phyloP scores from a whole-genome alignment of 768 basidiomycete genomes.

The Phanerodontia chrysosporium region DNA sequence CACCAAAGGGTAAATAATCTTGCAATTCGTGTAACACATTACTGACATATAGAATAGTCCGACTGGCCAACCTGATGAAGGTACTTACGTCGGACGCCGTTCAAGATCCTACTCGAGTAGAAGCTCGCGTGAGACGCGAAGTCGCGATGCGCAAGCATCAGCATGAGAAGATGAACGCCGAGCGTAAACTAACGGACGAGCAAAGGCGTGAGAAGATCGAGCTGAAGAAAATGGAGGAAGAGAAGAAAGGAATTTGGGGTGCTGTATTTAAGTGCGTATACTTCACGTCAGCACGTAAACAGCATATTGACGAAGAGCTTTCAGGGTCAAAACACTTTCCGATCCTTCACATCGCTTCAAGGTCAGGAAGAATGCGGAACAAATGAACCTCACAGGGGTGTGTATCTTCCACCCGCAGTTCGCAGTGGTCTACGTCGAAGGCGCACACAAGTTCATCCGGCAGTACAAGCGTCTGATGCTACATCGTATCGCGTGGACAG shows the following conservation, averaged over 20 bases:
- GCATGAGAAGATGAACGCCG: slow-evolving; percentile 92
- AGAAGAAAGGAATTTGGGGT: slow-evolving; percentile 77
- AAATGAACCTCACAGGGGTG: slow-evolving; percentile 80
- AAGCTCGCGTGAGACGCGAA: slow-evolving; percentile 90
- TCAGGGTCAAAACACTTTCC: slow-evolving; percentile 79
- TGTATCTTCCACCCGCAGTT: slow-evolving; percentile 90
- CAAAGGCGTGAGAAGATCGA: slow-evolving; percentile 86
- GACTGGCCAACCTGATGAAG: slow-evolving; percentile 94
- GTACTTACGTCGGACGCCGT: slow-evolving; percentile 95
- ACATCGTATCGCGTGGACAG: slow-evolving; percentile 90
- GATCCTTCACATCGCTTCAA: slow-evolving; percentile 95
- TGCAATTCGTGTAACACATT: neutral
- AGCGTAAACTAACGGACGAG: slow-evolving; percentile 89
- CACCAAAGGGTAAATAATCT: slow-evolving; percentile 74
- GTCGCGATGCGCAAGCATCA: slow-evolving; percentile 84
- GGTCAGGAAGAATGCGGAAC: slow-evolving; percentile 94
- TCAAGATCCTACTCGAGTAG: slow-evolving; percentile 95
- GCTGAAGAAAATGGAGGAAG: slow-evolving; percentile 80
- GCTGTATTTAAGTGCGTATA: slow-evolving; percentile 85
- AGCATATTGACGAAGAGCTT: neutral
- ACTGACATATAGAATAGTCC: slow-evolving; percentile 48
- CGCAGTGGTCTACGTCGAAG: slow-evolving; percentile 91
- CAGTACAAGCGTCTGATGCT: slow-evolving; percentile 87
- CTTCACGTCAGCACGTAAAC: slow-evolving; percentile 1
- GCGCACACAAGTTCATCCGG: slow-evolving; percentile 78